Conservation (phyloP, 2,329 filamentous ascomycete genomes). For the Clonostachys chloroleuca region DNA sequence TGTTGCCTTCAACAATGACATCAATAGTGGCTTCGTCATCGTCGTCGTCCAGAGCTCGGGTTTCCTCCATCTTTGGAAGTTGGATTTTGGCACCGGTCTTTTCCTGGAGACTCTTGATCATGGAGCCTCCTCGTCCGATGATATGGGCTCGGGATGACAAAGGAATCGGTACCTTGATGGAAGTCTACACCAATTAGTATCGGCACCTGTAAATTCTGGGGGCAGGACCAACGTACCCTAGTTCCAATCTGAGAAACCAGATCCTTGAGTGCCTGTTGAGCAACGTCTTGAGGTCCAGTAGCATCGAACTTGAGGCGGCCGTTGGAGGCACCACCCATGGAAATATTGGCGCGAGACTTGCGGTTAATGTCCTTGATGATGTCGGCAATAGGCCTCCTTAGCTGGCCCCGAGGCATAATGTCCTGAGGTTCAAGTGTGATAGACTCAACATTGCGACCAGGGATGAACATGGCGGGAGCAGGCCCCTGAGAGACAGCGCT, state of each 20-base stretch:
- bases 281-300: conserved; percentile 76
- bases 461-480: conserved; percentile 60
- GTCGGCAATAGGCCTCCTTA: conserved; percentile 82
- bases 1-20: conserved; percentile 86
- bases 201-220: background rate
- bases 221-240: conserved; percentile 52
- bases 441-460: conserved; percentile 76
- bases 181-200: conserved; percentile 24
- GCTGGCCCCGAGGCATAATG: conserved; percentile 69
- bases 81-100: conserved; percentile 88
- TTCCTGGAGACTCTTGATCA: conserved; percentile 85
- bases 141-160: conserved; percentile 81
- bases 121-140: conserved; percentile 87
- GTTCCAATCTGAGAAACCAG: conserved; percentile 83
- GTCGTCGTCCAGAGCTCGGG: conserved; percentile 46
- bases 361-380: conserved; percentile 90
- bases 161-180: conserved; percentile 76
- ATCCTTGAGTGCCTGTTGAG: conserved; percentile 84
- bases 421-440: conserved; percentile 71
- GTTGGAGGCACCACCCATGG: conserved; percentile 68
- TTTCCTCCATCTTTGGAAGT: conserved; percentile 75
- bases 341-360: conserved; percentile 81
- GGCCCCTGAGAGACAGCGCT: conserved; percentile 30
- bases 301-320: conserved; percentile 79
- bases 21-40: conserved; percentile 84